Evolutionary conservation across 495 filamentous ascomycete genomes (phyloP).

Genomic region (Xylaria curta): DNA sequence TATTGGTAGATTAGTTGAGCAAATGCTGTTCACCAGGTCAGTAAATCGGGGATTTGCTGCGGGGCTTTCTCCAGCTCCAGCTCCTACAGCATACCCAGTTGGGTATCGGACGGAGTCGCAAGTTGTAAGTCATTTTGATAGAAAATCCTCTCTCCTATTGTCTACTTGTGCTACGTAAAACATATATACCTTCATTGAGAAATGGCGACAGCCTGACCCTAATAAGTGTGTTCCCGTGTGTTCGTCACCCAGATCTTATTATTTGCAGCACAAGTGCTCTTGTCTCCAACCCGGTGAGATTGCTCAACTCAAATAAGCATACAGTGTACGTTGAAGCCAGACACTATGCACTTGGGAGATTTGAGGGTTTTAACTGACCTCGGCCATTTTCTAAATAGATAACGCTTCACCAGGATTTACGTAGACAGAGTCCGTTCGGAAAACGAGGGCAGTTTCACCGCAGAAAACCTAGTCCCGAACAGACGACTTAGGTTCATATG

Average conservation of each 20-base stretch:
- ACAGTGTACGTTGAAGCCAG: neutral
- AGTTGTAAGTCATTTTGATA: neutral
- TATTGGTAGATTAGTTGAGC: conserved; percentile 2
- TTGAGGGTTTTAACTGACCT: neutral
- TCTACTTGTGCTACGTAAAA: no score
- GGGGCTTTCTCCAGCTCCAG: neutral
- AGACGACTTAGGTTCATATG: neutral
- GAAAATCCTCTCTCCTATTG: neutral
- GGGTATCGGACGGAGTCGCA: neutral
- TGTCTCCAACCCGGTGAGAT: no score
- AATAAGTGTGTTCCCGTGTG: neutral
- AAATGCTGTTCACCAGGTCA: neutral
- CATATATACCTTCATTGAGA: neutral
- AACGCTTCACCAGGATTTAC: neutral
- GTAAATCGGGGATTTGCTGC: neutral
- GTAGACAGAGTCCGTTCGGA: neutral
- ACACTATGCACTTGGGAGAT: neutral
- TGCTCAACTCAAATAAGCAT: neutral
- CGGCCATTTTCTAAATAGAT: neutral
- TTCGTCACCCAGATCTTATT: neutral
- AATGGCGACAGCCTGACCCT: neutral
- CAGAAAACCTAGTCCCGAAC: neutral
- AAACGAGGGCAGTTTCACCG: neutral
- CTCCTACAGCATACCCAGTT: neutral
- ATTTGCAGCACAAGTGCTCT: neutral